Percentiles rank a stretch among this genome's conserved stretches.
phyloP scores from a whole-genome alignment of 345 rosid genomes.

The Eucalyptus globulus region DNA sequence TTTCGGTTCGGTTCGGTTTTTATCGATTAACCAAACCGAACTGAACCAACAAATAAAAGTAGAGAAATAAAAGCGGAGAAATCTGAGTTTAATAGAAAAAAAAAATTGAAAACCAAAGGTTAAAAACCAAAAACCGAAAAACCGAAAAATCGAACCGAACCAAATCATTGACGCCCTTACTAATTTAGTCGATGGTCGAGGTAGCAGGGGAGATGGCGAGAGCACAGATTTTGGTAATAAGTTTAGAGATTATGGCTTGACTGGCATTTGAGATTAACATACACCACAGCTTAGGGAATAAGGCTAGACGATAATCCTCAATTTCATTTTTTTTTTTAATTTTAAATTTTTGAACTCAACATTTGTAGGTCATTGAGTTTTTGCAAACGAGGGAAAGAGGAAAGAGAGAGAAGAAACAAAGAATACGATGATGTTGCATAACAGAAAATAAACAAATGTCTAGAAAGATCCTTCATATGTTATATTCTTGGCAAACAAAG shows the following conservation, averaged over 20 bases:
- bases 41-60: too few species aligned
- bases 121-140: too few species aligned
- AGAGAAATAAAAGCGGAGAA: too few species aligned
- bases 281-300: rapidly evolving
- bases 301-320: rapidly evolving
- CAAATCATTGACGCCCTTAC: too few species aligned
- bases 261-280: not conserved
- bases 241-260: not conserved
- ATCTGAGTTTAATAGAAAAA: too few species aligned
- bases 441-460: not conserved
- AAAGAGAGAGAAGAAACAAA: not conserved
- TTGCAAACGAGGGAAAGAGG: not conserved
- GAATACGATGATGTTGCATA: not conserved
- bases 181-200: rapidly evolving
- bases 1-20: too few species aligned
- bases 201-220: not conserved
- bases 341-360: not conserved
- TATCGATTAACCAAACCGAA: too few species aligned
- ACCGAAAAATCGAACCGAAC: too few species aligned
- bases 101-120: too few species aligned
- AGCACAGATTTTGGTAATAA: not conserved
- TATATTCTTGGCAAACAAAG: not conserved
- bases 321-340: not conserved
- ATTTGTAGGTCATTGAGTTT: rapidly evolving
- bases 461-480: not conserved